These are phyloP conservation scores for Apiospora rasikravindrae DNA, from an alignment of 2,329 filamentous ascomycete genomes.

Conservation along the genomic window DNA sequence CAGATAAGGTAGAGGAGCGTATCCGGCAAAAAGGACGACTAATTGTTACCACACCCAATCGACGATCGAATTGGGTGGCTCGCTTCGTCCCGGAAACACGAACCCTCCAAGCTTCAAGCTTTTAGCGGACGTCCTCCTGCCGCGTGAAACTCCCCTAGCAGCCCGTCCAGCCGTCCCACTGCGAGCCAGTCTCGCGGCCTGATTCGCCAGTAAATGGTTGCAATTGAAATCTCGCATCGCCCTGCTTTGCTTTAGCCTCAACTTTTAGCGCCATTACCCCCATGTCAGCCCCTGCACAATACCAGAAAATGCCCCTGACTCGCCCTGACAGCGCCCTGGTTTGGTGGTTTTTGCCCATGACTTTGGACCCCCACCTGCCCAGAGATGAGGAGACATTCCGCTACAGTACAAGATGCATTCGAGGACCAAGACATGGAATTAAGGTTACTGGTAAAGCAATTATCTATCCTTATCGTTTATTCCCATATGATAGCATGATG, in stretches of 20 bases:
- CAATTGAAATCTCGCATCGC: constrained; percentile 15
- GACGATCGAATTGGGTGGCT: constrained; percentile 3
- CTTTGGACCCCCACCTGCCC: constrained; percentile 6
- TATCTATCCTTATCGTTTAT: not conserved
- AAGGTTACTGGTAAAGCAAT: not conserved
- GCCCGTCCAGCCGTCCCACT: not conserved
- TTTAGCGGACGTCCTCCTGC: constrained; percentile 12
- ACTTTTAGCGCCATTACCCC: constrained; percentile 4
- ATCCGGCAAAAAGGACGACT: not conserved
- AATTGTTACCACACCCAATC: not conserved
- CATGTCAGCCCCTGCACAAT: not conserved
- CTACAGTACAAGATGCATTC: not conserved
- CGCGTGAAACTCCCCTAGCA: not conserved
- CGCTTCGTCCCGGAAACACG: not conserved
- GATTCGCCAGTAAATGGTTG: not conserved
- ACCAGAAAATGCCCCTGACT: not conserved
- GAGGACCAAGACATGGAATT: not conserved
- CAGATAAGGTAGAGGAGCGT: constrained; percentile 12
- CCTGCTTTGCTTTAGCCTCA: constrained; percentile 7
- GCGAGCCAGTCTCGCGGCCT: not conserved
- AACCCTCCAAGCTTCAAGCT: constrained; percentile 6
- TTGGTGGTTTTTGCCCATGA: constrained; percentile 3
- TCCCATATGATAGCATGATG: not conserved
- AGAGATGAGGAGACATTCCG: not conserved
- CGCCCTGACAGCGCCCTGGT: not conserved